Evolutionary conservation across 2,329 filamentous ascomycete species (phyloP).

Genomic region (Aspergillus floridensis): DNA sequence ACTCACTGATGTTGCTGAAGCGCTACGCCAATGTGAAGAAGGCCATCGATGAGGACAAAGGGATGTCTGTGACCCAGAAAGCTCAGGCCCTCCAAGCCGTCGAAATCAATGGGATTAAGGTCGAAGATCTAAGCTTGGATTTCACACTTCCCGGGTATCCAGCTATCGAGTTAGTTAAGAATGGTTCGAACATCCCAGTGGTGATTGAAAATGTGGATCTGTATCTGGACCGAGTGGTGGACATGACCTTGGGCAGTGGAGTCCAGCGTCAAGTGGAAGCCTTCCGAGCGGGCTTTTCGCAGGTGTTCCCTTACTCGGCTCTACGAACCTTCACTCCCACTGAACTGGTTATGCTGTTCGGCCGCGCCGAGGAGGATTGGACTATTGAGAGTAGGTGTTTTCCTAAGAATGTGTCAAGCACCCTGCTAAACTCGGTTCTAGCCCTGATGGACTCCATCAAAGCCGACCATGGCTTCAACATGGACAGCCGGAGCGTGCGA

Average conservation of each 20-base stretch:
- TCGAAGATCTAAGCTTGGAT: slow-evolving; percentile 88
- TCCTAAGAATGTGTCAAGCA: too few species aligned
- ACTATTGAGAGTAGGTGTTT: slow-evolving; percentile 80
- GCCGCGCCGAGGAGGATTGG: slow-evolving; percentile 92
- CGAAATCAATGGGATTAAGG: slow-evolving; percentile 68
- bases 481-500: slow-evolving; percentile 93
- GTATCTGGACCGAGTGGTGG: slow-evolving; percentile 86
- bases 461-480: slow-evolving; percentile 96
- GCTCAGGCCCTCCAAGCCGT: slow-evolving; percentile 66
- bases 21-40: slow-evolving; percentile 82
- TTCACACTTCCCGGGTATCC: slow-evolving; percentile 94
- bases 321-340: slow-evolving; percentile 91
- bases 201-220: slow-evolving; percentile 87
- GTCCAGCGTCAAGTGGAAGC: slow-evolving; percentile 87
- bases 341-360: slow-evolving; percentile 92
- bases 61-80: slow-evolving; percentile 68
- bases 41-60: slow-evolving; percentile 69
- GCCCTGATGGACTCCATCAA: slow-evolving; percentile 98
- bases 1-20: slow-evolving; percentile 81
- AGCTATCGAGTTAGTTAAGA: slow-evolving; percentile 73
- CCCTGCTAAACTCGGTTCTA: slow-evolving; percentile 41
- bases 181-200: slow-evolving; percentile 71
- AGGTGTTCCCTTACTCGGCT: slow-evolving; percentile 93
- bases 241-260: slow-evolving; percentile 84
- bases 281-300: slow-evolving; percentile 86